Conservation (phyloP, 2,329 filamentous ascomycete species). For the Lachnellula arida region DNA sequence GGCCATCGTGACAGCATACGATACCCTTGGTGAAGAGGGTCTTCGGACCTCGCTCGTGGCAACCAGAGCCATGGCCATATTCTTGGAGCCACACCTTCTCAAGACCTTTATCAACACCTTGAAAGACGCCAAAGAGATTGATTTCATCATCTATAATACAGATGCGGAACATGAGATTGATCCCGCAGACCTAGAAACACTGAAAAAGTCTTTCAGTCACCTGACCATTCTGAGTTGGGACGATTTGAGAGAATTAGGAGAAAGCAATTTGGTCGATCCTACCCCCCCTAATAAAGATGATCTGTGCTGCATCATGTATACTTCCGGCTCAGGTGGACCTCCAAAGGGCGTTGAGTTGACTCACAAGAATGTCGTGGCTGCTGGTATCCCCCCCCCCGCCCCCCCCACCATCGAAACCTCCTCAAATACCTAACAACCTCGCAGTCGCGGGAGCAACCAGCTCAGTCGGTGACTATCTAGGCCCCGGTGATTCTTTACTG, state of each 20-base stretch:
- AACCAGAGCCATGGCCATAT: conserved; percentile 75
- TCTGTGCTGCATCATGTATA: conserved; percentile 77
- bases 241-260: conserved; percentile 42
- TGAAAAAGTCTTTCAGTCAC: conserved; percentile 51
- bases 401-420: neutral
- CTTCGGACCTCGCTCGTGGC: conserved; percentile 80
- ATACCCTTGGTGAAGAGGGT: conserved; percentile 78
- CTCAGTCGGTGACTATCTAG: conserved; percentile 71
- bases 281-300: conserved; percentile 68
- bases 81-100: conserved; percentile 73
- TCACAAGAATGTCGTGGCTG: conserved; percentile 76
- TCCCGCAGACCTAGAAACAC: conserved; percentile 43
- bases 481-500: conserved; percentile 70
- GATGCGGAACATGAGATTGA: conserved; percentile 46
- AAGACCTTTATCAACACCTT: conserved; percentile 51
- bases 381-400: conserved; percentile 46
- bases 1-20: conserved; percentile 87
- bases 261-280: conserved; percentile 62
- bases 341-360: conserved; percentile 85
- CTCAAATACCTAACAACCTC: conserved; percentile 7
- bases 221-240: conserved; percentile 48
- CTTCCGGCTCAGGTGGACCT: conserved; percentile 79
- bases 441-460: conserved; percentile 71
- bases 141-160: conserved; percentile 48
- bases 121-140: conserved; percentile 50